Base-by-base conservation (phyloP, 1,139 yeast species). In the Candida gigantensis region DNA sequence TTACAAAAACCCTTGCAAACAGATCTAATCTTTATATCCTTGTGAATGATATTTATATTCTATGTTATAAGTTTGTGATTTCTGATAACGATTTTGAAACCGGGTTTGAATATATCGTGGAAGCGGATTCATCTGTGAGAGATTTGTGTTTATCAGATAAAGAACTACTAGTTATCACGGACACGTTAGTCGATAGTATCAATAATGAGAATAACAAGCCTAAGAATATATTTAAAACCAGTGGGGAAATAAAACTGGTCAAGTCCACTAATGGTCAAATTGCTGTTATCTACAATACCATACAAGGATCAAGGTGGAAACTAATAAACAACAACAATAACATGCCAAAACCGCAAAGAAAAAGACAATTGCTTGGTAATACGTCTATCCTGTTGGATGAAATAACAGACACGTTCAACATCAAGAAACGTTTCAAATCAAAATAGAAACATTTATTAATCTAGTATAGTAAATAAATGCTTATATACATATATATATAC, bases 351-450 rank as follows among this genome's bases (percentile, higher is more conserved):
- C 27, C 37, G 12, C 9, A 28, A 3, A 33, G 27, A 12, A 32
- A 30, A 30, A 35, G 28, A 32, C 28, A 25, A 3, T 24, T 35
- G 14, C 19, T 36, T n/a, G 34, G 31, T 21, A 39, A 40, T 12
- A 24, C 25, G 17, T 39, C 41, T 7, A 34, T 37, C 14, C 40
- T 50, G 24, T 41, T 45, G 15, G 61, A 55, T 19, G 67, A 60
- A 11, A 42, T 59, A 9, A 62, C 68, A 3, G 68, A 62, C 42
- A 62, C 68, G 2, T 62, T 62, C 44, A 45, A 47, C 26, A 34
- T 47, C 23, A 49, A 47, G 19, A 56, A 56, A 41, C 37, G 51
- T 28, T 29, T 42, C 20, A 51, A 45, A 42, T 39, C 48, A 39
- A 32, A 37, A 29, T 31, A 17, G 16, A 17, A n/a, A n/a, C n/a